These are phyloP conservation scores for Sporobolomyces roseus DNA, from an alignment of 768 basidiomycete genomes.

Conservation along the genomic window DNA sequence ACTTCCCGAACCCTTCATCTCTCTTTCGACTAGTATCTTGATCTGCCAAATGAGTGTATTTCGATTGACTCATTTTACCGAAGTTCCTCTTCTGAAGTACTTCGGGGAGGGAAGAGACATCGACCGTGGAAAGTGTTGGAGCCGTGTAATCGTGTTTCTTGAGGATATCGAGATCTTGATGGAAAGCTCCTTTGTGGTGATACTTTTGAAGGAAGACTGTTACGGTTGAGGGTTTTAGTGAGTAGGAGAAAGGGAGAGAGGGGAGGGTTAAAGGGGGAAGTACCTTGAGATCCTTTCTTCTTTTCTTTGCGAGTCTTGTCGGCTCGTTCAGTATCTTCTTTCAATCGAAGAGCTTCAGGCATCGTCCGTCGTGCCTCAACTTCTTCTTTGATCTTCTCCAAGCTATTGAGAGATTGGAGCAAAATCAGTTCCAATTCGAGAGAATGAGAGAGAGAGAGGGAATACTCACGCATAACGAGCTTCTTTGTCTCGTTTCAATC, in stretches of 20 bases:
- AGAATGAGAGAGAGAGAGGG: neutral
- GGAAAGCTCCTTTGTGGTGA: constrained; percentile 99
- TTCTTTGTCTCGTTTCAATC: constrained; percentile 92
- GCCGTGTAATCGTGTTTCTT: constrained; percentile 78
- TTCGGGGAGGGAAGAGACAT: constrained; percentile 81
- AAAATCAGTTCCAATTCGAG: neutral
- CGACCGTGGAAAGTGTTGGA: constrained; percentile 80
- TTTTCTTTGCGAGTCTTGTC: constrained; percentile 78
- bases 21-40: constrained; percentile 71
- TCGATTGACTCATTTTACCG: constrained; percentile 64
- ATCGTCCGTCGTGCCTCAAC: constrained; percentile 83
- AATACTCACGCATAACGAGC: constrained; percentile 58
- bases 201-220: constrained; percentile 92
- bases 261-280: constrained; percentile 1
- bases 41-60: constrained; percentile 92
- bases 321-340: constrained; percentile 85
- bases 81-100: constrained; percentile 98
- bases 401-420: constrained; percentile 40
- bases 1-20: constrained; percentile 24
- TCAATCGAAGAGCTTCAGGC: constrained; percentile 86
- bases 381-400: constrained; percentile 83
- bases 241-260: neutral
- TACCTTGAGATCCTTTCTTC: constrained; percentile 45
- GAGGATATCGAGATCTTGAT: constrained; percentile 91
- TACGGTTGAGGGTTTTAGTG: constrained; percentile 51